Evolutionary conservation across 495 filamentous ascomycete genomes (phyloP), one percentile per base, ranked within the genome.

Genomic region (Bombardia bombarda): DNA sequence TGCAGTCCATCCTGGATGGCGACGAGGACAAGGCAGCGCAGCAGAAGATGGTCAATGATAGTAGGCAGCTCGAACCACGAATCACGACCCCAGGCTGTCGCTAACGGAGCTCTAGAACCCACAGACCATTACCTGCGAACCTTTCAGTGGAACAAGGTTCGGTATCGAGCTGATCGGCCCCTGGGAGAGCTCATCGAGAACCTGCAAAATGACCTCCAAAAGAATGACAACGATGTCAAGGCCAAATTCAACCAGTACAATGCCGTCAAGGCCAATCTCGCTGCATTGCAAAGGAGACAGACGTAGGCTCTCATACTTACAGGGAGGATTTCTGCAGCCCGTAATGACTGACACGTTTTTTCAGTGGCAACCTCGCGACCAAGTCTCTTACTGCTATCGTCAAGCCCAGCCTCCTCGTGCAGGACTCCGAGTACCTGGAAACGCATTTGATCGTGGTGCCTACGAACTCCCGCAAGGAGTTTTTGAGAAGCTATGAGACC

Each of bases 71-170:
- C n/a, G n/a, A n/a, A n/a, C n/a, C 5, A 32, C 13, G 34, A 9
- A 38, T 36, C 33, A n/a, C 43, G 30, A 17, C 24, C 16, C 14
- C 24, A 55, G 17, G 21, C 43, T 16, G 17, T 28, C 39, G 18
- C 43, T 40, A 10, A 43, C 42, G 12, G 5, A 16, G 3, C 26
- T 26, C 18, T 50, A 95, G 90, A 94, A 58, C 90, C 92, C 26
- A 89, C 86, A 39, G 92, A 95, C 53, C 83, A 90, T 53, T 98
- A 98, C 61, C 70, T 98, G 26, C 79, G 82, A 53, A 78, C 78
- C 7, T 98, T 95, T 65, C 73, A 74, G 40, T 98, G 92, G 92
- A 95, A 97, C 63, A 95, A 90, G 61, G 84, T 90, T 60, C 90
- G 95, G 63, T 98, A 97, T 60, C 80, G 90, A 40, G 84, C 86